Percentiles rank a stretch among this genome's conserved stretches.
Conservation (phyloP, 2,329 filamentous ascomycete species). For the Sclerotinia trifoliorum region DNA sequence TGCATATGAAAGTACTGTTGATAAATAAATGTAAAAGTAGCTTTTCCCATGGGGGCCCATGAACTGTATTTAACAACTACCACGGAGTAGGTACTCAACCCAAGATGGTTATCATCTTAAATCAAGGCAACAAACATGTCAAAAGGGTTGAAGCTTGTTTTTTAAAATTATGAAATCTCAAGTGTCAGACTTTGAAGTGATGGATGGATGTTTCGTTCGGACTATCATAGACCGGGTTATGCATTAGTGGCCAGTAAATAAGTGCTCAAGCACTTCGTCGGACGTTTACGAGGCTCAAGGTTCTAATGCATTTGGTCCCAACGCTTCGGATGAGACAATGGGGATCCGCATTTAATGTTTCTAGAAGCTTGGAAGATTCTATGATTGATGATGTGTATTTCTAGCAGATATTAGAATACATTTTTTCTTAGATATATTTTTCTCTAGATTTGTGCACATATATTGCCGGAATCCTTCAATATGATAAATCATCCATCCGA, state of each 20-base stretch:
- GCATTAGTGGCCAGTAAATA: neutral
- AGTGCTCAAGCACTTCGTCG: conserved; percentile 1
- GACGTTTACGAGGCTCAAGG: conserved; percentile 16
- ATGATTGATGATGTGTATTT: conserved; percentile 17
- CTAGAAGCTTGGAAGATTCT: conserved; percentile 18
- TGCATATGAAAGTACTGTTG: neutral
- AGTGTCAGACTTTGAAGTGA: conserved; percentile 10
- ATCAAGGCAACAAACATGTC: neutral
- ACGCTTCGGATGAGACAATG: conserved; percentile 19
- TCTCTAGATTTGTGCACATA: neutral
- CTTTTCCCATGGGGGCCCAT: neutral
- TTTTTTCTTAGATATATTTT: neutral
- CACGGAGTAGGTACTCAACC: neutral
- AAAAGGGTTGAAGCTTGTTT: conserved; percentile 17
- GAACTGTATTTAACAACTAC: conserved; percentile 6
- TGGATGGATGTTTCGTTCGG: conserved; percentile 19
- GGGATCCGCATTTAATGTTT: conserved; percentile 22
- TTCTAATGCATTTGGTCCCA: conserved; percentile 16
- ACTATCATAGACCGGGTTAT: conserved; percentile 12
- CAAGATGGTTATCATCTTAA: neutral
- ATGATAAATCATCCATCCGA: neutral
- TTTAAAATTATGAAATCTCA: conserved; percentile 7
- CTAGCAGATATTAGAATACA: neutral
- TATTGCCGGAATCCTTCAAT: neutral
- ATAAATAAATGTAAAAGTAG: neutral